phyloP scores from a whole-genome alignment of 306 rosid species.

The Quercus rubra region DNA sequence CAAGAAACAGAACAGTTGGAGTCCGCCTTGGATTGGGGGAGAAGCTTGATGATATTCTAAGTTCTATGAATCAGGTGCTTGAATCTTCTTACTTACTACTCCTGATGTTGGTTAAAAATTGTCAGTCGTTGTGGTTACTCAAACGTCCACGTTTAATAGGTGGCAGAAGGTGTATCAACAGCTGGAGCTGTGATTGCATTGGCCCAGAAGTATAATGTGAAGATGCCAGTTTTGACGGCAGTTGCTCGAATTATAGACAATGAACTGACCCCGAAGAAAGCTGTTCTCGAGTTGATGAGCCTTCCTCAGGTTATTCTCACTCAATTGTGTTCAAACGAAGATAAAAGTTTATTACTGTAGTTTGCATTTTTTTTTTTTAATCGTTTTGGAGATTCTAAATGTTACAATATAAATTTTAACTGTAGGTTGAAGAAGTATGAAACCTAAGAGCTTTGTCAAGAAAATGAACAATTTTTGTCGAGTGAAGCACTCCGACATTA shows the following conservation, averaged over 20 bases:
- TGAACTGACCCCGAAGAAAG: slow-evolving; percentile 83
- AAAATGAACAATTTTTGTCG: not conserved
- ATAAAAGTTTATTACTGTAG: not conserved
- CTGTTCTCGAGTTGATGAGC: slow-evolving; percentile 86
- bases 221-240: slow-evolving; percentile 96
- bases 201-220: slow-evolving; percentile 82
- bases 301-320: slow-evolving; percentile 71
- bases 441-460: not conserved
- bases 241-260: slow-evolving; percentile 89
- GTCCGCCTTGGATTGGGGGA: slow-evolving; percentile 91
- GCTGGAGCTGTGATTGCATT: slow-evolving; percentile 96
- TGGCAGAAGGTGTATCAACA: slow-evolving; percentile 91
- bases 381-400: not conserved
- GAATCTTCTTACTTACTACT: not conserved
- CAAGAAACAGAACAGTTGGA: slow-evolving; percentile 88
- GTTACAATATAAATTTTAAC: not conserved
- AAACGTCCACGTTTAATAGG: slow-evolving; percentile 35
- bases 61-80: slow-evolving; percentile 84
- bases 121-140: not conserved
- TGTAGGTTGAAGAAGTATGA: slow-evolving; percentile 64
- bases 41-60: slow-evolving; percentile 68
- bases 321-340: not conserved
- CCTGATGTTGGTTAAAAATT: not conserved
- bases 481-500: not conserved
- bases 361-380: too few species aligned